Evolutionary conservation across 2,329 filamentous ascomycete genomes (phyloP).

Genomic region (Drechslera avenae): DNA sequence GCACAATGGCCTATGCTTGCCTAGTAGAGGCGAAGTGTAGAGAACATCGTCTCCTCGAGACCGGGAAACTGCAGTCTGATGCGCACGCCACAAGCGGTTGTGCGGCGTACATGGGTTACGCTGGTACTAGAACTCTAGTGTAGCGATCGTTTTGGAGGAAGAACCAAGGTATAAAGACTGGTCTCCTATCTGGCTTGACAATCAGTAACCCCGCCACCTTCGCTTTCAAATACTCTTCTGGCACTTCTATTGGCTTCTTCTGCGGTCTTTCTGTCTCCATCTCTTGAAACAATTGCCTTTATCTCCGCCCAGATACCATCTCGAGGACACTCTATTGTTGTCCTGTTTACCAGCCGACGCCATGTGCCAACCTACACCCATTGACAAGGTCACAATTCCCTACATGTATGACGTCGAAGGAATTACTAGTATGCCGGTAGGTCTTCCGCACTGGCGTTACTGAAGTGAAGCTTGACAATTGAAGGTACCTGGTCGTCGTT

Average conservation of each 20-base stretch:
- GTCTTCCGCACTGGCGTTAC: slow-evolving; percentile 6
- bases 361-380: slow-evolving; percentile 37
- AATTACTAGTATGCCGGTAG: slow-evolving; percentile 43
- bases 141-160: slow-evolving; percentile 3
- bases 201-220: slow-evolving; percentile 1
- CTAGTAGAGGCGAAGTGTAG: slow-evolving; percentile 10
- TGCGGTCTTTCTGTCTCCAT: not conserved
- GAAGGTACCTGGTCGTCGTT: slow-evolving; percentile 49
- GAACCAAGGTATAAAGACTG: slow-evolving; percentile 18
- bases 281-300: not conserved
- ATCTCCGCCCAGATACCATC: not conserved
- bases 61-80: slow-evolving; percentile 16
- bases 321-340: not conserved
- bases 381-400: slow-evolving; percentile 32
- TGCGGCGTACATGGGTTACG: slow-evolving; percentile 13
- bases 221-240: not conserved
- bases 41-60: slow-evolving; percentile 18
- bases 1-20: slow-evolving; percentile 10
- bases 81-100: slow-evolving; percentile 25
- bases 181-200: not conserved
- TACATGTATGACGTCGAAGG: slow-evolving; percentile 39
- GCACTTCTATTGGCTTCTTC: not conserved
- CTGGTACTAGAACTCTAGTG: slow-evolving; percentile 1
- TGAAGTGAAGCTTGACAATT: slow-evolving; percentile 1
- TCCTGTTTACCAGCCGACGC: not conserved